phyloP scores from a whole-genome alignment of 2,329 filamentous ascomycete species.

The Pseudodiploospora longispora region DNA sequence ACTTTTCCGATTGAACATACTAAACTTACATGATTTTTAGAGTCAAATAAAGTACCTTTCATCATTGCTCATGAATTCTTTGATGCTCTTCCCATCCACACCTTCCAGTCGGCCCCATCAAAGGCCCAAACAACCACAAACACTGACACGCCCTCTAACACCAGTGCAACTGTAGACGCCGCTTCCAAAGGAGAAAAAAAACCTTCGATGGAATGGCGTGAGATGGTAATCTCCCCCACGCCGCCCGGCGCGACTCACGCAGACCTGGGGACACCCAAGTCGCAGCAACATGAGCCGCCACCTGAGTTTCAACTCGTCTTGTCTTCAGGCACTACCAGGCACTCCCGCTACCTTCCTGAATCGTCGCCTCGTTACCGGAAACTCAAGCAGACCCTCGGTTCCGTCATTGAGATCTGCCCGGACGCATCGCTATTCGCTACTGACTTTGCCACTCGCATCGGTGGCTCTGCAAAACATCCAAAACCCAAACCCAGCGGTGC shows the following conservation, averaged over 20 bases:
- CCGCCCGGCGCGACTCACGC: constrained; percentile 46
- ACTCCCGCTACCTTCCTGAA: constrained; percentile 78
- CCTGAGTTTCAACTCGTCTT: constrained; percentile 86
- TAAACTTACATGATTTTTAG: constrained; percentile 25
- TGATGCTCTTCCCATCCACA: constrained; percentile 91
- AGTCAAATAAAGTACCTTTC: constrained; percentile 68
- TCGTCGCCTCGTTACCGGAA: constrained; percentile 70
- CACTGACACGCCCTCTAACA: neutral
- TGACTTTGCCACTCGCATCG: constrained; percentile 79
- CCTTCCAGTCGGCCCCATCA: constrained; percentile 66
- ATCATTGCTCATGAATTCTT: constrained; percentile 98
- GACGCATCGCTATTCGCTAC: constrained; percentile 73
- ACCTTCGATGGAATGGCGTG: constrained; percentile 59
- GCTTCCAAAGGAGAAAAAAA: constrained; percentile 13
- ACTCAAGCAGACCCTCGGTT: constrained; percentile 57
- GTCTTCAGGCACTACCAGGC: constrained; percentile 66
- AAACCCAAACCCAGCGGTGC: constrained; percentile 67
- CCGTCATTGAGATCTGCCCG: constrained; percentile 83
- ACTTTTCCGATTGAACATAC: too few relatives aligned
- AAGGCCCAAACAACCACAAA: constrained; percentile 18
- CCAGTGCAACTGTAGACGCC: neutral
- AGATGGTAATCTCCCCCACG: constrained; percentile 68
- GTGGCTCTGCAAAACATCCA: constrained; percentile 48
- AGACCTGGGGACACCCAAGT: constrained; percentile 45
- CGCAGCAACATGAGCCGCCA: constrained; percentile 41